Evolutionary conservation across 2,329 filamentous ascomycete genomes (phyloP).

Genomic region (Thyridium curvatum): DNA sequence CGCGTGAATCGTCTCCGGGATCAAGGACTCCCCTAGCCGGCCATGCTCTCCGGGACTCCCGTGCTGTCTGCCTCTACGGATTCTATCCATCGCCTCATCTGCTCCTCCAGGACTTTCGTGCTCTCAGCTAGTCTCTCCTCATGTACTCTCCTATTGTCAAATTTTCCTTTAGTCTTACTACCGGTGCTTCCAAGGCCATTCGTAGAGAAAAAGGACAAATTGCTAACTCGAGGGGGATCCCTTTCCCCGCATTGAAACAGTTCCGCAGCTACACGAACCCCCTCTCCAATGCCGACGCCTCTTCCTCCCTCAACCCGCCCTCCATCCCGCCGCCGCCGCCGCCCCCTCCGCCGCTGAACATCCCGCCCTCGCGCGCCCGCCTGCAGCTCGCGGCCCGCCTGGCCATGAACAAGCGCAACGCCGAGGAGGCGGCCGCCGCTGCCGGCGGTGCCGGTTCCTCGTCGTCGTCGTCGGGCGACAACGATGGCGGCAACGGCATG

Average conservation of each 20-base stretch:
- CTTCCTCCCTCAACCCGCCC: slow-evolving; percentile 45
- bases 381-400: slow-evolving; percentile 86
- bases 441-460: slow-evolving; percentile 19
- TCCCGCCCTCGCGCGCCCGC: slow-evolving; percentile 79
- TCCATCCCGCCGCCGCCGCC: slow-evolving; percentile 54
- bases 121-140: too few relatives aligned
- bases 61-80: too few relatives aligned
- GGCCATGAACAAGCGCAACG: slow-evolving; percentile 62
- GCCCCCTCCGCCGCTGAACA: slow-evolving; percentile 75
- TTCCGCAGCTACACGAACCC: slow-evolving; percentile 55
- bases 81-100: too few relatives aligned
- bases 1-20: too few relatives aligned
- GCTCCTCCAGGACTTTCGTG: too few relatives aligned
- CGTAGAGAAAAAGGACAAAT: background rate
- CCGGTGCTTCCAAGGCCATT: background rate
- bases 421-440: slow-evolving; percentile 33
- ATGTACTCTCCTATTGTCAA: too few relatives aligned
- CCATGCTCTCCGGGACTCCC: too few relatives aligned
- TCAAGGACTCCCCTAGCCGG: too few relatives aligned
- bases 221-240: slow-evolving; percentile 5
- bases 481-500: slow-evolving; percentile 1
- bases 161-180: slow-evolving; percentile 7
- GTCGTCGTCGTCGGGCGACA: background rate
- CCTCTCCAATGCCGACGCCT: slow-evolving; percentile 34
- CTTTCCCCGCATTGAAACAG: too few relatives aligned